These are phyloP conservation scores for Nymphaea colorata DNA, from an alignment of 164 flowering plant genomes.

Conservation along the genomic window DNA sequence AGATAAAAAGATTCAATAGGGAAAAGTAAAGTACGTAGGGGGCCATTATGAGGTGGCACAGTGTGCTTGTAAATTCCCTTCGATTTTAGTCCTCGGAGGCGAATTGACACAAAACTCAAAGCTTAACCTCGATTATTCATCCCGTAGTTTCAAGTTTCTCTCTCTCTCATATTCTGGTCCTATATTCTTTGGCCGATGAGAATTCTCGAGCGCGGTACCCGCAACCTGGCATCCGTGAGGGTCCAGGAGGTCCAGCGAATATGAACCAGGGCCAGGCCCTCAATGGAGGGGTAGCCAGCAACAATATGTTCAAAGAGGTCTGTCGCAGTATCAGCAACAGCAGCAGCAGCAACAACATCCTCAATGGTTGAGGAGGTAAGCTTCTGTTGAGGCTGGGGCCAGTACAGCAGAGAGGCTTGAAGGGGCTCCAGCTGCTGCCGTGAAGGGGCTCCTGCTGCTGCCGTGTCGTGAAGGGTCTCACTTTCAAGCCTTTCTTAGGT, in stretches of 20 bases:
- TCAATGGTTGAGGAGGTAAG: conserved; percentile 69
- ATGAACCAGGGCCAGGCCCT: conserved; percentile 33
- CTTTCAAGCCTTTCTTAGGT: too few species aligned
- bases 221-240: conserved; percentile 70
- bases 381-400: neutral
- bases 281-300: conserved; percentile 40
- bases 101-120: neutral
- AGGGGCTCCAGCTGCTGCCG: too few species aligned
- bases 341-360: conserved; percentile 37
- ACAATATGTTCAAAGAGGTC: conserved; percentile 56
- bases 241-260: conserved; percentile 27
- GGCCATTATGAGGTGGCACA: neutral
- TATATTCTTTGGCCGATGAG: conserved; percentile 18
- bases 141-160: neutral
- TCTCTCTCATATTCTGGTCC: too few species aligned
- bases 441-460: too few species aligned
- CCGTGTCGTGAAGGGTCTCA: too few species aligned
- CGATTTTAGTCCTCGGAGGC: neutral
- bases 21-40: neutral
- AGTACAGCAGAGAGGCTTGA: neutral
- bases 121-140: neutral
- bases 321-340: conserved; percentile 24
- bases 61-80: neutral
- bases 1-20: neutral
- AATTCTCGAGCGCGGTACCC: conserved; percentile 69